These are phyloP conservation scores for Cordyceps militaris DNA, from an alignment of 2,329 filamentous ascomycete genomes.

Conservation along the genomic window DNA sequence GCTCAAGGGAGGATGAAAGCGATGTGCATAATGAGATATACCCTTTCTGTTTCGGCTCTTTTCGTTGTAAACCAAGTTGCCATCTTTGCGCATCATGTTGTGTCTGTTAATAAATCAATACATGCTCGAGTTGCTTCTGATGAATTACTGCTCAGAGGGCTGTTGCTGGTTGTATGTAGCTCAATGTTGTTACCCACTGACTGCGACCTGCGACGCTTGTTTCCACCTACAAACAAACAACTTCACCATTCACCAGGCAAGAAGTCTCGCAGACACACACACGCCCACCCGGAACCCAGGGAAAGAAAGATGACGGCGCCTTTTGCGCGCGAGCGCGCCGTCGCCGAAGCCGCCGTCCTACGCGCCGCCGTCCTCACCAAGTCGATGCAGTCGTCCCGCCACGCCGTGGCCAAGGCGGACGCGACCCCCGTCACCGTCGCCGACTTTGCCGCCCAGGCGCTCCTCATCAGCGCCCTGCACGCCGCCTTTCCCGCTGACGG, in stretches of 20 bases:
- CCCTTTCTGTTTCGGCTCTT: background rate
- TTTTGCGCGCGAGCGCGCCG: conserved; percentile 24
- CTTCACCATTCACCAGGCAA: background rate
- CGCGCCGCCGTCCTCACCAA: conserved; percentile 53
- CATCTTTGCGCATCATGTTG: too few relatives aligned
- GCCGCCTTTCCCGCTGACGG: conserved; percentile 45
- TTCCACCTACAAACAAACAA: too few relatives aligned
- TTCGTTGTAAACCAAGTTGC: background rate
- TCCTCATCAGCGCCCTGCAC: conserved; percentile 51
- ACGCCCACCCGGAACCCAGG: too few relatives aligned
- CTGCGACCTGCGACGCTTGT: too few relatives aligned
- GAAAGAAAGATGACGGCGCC: conserved; percentile 19
- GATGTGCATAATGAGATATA: background rate
- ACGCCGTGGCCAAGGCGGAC: conserved; percentile 49
- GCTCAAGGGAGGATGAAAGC: background rate
- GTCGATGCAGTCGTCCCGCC: conserved; percentile 29
- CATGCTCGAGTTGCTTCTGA: too few relatives aligned
- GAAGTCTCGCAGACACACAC: background rate
- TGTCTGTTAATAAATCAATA: too few relatives aligned
- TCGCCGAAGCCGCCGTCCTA: conserved; percentile 42
- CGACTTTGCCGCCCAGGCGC: conserved; percentile 56
- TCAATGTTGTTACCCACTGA: too few relatives aligned
- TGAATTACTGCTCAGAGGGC: too few relatives aligned
- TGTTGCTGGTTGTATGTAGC: too few relatives aligned
- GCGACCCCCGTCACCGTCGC: conserved; percentile 55